Conservation (phyloP, 2,329 filamentous ascomycete species). For the Fusarium denticulatum region DNA sequence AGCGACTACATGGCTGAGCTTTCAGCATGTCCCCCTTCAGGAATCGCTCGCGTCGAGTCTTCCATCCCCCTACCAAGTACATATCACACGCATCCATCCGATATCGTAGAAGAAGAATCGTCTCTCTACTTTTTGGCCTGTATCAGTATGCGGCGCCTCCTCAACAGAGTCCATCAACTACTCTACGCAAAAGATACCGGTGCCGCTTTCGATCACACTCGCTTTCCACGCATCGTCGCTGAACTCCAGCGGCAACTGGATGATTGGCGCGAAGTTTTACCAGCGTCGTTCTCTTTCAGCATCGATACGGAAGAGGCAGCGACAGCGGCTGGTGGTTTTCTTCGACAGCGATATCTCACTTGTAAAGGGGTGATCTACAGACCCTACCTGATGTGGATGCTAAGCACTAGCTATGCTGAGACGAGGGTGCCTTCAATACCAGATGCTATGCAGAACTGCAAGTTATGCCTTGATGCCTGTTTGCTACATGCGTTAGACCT, state of each 20-base stretch:
- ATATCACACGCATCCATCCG: slow-evolving; percentile 56
- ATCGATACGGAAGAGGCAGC: slow-evolving; percentile 44
- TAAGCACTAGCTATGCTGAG: slow-evolving; percentile 50
- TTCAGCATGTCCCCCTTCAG: slow-evolving; percentile 59
- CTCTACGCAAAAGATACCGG: slow-evolving; percentile 59
- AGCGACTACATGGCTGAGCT: slow-evolving; percentile 64
- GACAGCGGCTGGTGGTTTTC: slow-evolving; percentile 58
- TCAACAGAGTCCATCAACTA: slow-evolving; percentile 60
- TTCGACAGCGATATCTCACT: slow-evolving; percentile 61
- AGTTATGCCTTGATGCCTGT: slow-evolving; percentile 58
- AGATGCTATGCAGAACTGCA: slow-evolving; percentile 54
- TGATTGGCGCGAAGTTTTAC: slow-evolving; percentile 59
- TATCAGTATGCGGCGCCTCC: slow-evolving; percentile 60
- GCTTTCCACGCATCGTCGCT: slow-evolving; percentile 59
- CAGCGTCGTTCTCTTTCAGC: slow-evolving; percentile 54
- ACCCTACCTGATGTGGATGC: slow-evolving; percentile 61
- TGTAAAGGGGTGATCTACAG: slow-evolving; percentile 63
- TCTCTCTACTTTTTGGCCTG: slow-evolving; percentile 64
- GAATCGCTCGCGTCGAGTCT: slow-evolving; percentile 62
- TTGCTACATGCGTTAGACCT: slow-evolving; percentile 60
- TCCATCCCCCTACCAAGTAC: slow-evolving; percentile 58
- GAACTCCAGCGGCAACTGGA: slow-evolving; percentile 61
- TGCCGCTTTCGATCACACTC: slow-evolving; percentile 54
- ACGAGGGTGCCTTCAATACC: slow-evolving; percentile 42
- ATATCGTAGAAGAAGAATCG: slow-evolving; percentile 56